A percentile compares a stretch with the other conserved stretches of the same genome.
These are phyloP conservation scores for Apophysomyces ossiformis DNA, from an alignment of 371 early-diverging fungal genomes.

Conservation along the genomic window DNA sequence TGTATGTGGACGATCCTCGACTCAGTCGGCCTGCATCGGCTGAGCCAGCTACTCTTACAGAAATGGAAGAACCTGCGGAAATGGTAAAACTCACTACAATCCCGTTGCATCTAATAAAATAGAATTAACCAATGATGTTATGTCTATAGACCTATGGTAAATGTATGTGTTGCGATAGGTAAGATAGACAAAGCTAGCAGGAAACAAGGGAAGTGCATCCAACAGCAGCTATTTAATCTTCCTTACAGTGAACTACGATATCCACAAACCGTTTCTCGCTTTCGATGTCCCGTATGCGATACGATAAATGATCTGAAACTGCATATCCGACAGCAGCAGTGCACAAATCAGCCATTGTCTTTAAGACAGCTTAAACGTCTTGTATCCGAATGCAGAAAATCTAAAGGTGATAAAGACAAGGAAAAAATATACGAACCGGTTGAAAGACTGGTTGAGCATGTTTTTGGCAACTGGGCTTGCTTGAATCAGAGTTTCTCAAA, in stretches of 20 bases:
- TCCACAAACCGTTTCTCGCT: constrained; percentile 71
- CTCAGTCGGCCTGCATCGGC: constrained; percentile 15
- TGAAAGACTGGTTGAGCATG: constrained; percentile 62
- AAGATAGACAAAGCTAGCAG: constrained; percentile 12
- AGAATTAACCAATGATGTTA: not conserved
- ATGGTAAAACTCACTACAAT: not conserved
- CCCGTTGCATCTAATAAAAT: not conserved
- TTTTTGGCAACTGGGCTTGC: constrained; percentile 69
- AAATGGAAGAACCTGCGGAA: constrained; percentile 5
- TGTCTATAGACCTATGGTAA: constrained; percentile 34
- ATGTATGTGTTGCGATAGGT: constrained; percentile 67
- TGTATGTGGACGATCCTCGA: constrained; percentile 4
- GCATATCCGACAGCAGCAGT: constrained; percentile 30
- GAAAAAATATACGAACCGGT: constrained; percentile 49
- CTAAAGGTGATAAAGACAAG: constrained; percentile 36
- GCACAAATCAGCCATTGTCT: constrained; percentile 49
- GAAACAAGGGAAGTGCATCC: not conserved
- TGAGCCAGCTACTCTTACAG: constrained; percentile 3
- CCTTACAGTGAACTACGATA: constrained; percentile 68
- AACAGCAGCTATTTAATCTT: not conserved
- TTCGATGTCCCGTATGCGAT: constrained; percentile 92
- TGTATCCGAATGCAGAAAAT: constrained; percentile 36
- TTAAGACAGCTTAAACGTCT: constrained; percentile 52
- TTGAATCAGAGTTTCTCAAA: constrained; percentile 80
- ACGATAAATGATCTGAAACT: constrained; percentile 80